Conservation (phyloP, 176 grass and related monocot genomes). For the Alopecurus myosuroides region DNA sequence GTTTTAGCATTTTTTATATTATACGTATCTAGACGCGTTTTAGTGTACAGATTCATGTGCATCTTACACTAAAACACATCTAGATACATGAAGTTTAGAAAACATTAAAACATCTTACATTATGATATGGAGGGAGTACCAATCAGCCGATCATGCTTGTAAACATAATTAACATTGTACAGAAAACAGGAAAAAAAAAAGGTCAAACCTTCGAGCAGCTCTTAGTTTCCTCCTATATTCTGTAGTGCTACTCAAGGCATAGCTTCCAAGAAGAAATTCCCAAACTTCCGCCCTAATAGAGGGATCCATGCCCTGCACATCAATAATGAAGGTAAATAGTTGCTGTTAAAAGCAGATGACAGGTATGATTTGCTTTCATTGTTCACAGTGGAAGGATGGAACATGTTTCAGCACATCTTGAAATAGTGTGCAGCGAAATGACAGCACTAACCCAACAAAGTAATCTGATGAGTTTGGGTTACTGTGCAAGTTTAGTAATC, state of each 20-base stretch:
- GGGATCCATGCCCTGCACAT: slow-evolving; percentile 83
- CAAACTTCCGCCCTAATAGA: slow-evolving; percentile 87
- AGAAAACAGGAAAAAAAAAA: not conserved
- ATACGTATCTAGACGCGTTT: too few species aligned
- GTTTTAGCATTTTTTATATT: too few species aligned
- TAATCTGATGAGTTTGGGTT: not conserved
- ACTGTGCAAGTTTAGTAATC: not conserved
- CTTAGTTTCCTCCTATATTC: slow-evolving; percentile 71
- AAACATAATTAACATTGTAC: slow-evolving; percentile 15
- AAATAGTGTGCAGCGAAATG: not conserved
- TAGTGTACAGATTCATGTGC: too few species aligned
- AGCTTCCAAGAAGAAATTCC: slow-evolving; percentile 99
- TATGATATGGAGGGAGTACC: too few species aligned
- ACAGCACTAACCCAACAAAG: not conserved
- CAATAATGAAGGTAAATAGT: slow-evolving; percentile 2
- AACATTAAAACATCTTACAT: too few species aligned
- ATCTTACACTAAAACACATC: too few species aligned
- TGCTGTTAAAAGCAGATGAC: not conserved
- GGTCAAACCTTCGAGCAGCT: slow-evolving; percentile 72
- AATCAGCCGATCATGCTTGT: not conserved
- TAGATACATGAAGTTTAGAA: too few species aligned
- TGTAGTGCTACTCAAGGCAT: slow-evolving; percentile 71
- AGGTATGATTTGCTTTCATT: not conserved
- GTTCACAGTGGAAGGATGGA: not conserved
- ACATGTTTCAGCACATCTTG: not conserved